Base-by-base conservation (phyloP, 352 stramenopile species). In the Globisporangium cederbergense region DNA sequence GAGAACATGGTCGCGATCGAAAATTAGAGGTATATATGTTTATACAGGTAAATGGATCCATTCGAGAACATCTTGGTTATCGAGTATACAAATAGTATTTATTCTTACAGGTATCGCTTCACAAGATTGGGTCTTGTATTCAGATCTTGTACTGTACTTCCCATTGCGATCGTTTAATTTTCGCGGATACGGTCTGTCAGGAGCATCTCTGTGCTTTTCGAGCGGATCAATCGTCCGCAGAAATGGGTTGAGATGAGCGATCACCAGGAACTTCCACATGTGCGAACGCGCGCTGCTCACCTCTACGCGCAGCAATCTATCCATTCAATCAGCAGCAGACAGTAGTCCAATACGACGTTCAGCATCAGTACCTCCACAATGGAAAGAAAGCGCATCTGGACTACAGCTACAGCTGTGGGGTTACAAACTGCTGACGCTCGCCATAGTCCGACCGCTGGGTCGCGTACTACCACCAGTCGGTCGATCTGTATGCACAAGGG, bases 91-190 rank as follows among this genome's bases (percentile, higher is more conserved):
- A 20, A 16, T 3, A 0, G 2, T 56, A 56, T 56, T 7, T 14
- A 4, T 16, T 25, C 1, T 2, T 56, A 14, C 10, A 56, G 28
- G 25, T 2, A 55, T 34, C 38, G 32, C 22, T 22, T 55, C 22
- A 36, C 56, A 60, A 56, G 50, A 47, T 18, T 47, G 4, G 42
- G 42, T 49, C 43, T 49, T 49, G 16, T 49, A 49, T 49, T 49
- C 5, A 20, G n/a, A 11, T n/a, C 1, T 14, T 28, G 9, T 14
- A 54, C 22, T 14, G 28, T 18, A 45, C 52, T 46, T 2, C 2
- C 25, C 25, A 28, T 28, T 1, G 5, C 8, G 43, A 16, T 1
- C 7, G 20, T 49, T 22, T 49, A 49, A 7, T 10, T 49, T 22
- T 16, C 14, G 43, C 43, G 18, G 5, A 5, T 9, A 49, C 43